Percentiles rank a stretch among this genome's conserved stretches.
phyloP scores from a whole-genome alignment of 768 basidiomycete species.

The Rhodotorula sphaerocarpa region DNA sequence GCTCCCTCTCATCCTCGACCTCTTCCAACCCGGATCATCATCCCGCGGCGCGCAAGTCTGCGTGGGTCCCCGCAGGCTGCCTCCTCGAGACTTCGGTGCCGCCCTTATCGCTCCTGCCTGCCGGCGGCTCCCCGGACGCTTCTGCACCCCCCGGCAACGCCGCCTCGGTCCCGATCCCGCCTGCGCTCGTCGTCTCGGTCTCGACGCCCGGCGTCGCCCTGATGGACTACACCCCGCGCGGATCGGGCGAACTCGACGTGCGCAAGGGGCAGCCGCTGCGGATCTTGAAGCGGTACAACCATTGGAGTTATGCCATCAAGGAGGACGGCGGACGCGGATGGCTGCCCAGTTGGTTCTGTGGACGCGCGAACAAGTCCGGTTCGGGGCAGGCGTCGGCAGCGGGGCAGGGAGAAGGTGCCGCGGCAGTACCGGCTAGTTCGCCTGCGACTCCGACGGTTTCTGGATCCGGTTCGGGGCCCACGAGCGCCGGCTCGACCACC shows the following conservation, averaged over 20 bases:
- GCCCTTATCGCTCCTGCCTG: slow-evolving; percentile 71
- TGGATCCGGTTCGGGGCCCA: too few relatives aligned
- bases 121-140: neutral
- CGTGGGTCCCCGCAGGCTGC: slow-evolving; percentile 97
- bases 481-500: neutral
- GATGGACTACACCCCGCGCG: slow-evolving; percentile 93
- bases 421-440: neutral
- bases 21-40: slow-evolving; percentile 58
- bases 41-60: slow-evolving; percentile 67
- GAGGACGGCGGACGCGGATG: slow-evolving; percentile 92
- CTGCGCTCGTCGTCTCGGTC: slow-evolving; percentile 86
- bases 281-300: slow-evolving; percentile 96
- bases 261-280: slow-evolving; percentile 78
- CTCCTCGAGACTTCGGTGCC: slow-evolving; percentile 86
- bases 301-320: slow-evolving; percentile 74
- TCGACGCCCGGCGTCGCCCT: slow-evolving; percentile 92
- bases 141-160: slow-evolving; percentile 31
- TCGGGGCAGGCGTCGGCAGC: too few relatives aligned
- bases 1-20: slow-evolving; percentile 47
- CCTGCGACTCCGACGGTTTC: slow-evolving; percentile 3
- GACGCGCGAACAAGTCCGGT: slow-evolving; percentile 18
- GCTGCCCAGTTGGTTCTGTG: slow-evolving; percentile 73
- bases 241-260: slow-evolving; percentile 82
- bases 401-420: neutral
- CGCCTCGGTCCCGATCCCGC: slow-evolving; percentile 69